A percentile compares a stretch with the other conserved stretches of the same genome.
Conservation (phyloP, 1,139 yeast genomes). For the Zhuliangozyma blackwelliae region DNA sequence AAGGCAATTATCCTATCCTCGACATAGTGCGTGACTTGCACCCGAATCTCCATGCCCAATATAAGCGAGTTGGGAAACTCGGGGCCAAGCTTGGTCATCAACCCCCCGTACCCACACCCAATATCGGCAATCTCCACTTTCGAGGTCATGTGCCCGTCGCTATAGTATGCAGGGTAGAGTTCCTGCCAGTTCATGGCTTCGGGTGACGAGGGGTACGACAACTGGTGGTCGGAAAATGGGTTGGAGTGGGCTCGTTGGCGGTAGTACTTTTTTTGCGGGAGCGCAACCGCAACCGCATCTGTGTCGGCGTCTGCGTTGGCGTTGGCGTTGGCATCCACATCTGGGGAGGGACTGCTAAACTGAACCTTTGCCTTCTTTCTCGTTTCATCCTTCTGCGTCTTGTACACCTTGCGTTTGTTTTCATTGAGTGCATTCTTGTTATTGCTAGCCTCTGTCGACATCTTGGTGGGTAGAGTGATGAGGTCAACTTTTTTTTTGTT, state of each 20-base stretch:
- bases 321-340: slow-evolving; percentile 12
- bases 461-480: no score
- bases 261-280: slow-evolving; percentile 82
- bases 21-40: slow-evolving; percentile 94
- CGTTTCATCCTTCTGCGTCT: slow-evolving; percentile 31
- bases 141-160: slow-evolving; percentile 36
- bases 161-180: slow-evolving; percentile 60
- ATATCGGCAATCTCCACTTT: slow-evolving; percentile 89
- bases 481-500: no score
- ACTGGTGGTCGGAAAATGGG: slow-evolving; percentile 91
- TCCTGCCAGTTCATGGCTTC: slow-evolving; percentile 81
- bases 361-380: slow-evolving; percentile 33
- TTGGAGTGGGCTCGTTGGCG: slow-evolving; percentile 98
- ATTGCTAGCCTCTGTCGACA: no score
- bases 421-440: no score
- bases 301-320: slow-evolving; percentile 6
- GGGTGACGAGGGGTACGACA: slow-evolving; percentile 84
- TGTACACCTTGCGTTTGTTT: no score
- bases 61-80: slow-evolving; percentile 68
- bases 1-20: slow-evolving; percentile 92
- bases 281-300: slow-evolving; percentile 27
- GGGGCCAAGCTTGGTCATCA: slow-evolving; percentile 75
- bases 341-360: slow-evolving; percentile 17
- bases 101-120: slow-evolving; percentile 98
- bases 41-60: slow-evolving; percentile 95